Conservation (phyloP, 2,329 filamentous ascomycete genomes). For the Calonectria henricotiae region DNA sequence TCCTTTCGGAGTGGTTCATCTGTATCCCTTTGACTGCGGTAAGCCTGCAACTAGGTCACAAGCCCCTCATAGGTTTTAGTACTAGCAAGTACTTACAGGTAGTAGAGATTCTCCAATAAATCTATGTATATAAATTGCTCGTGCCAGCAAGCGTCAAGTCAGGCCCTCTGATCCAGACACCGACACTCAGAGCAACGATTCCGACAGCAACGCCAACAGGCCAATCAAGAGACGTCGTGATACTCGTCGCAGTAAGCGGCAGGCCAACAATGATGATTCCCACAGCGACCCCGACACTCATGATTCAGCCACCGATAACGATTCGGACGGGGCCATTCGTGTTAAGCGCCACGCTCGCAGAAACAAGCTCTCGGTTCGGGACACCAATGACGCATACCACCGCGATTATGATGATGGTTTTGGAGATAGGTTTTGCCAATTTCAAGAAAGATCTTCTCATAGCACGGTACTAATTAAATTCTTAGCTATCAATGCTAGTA, state of each 20-base stretch:
- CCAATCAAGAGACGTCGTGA: background rate
- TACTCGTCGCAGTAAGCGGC: background rate
- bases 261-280: background rate
- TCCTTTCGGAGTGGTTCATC: too few relatives aligned
- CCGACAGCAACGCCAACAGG: background rate
- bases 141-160: background rate
- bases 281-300: background rate
- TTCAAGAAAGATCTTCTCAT: background rate
- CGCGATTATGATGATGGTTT: background rate
- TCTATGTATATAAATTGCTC: background rate
- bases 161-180: background rate
- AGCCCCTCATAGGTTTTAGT: background rate
- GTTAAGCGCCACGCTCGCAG: background rate
- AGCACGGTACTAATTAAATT: background rate
- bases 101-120: too few relatives aligned
- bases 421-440: background rate
- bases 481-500: constrained; percentile 6
- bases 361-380: background rate
- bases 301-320: constrained; percentile 8
- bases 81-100: background rate
- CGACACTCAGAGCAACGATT: background rate
- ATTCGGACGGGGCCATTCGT: background rate
- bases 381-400: background rate
- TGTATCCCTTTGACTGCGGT: too few relatives aligned
- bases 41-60: too few relatives aligned